Percentiles rank a stretch among this genome's conserved stretches.
These are phyloP conservation scores for Hydnomerulius pinastri DNA, from an alignment of 768 basidiomycete species.

Conservation along the genomic window DNA sequence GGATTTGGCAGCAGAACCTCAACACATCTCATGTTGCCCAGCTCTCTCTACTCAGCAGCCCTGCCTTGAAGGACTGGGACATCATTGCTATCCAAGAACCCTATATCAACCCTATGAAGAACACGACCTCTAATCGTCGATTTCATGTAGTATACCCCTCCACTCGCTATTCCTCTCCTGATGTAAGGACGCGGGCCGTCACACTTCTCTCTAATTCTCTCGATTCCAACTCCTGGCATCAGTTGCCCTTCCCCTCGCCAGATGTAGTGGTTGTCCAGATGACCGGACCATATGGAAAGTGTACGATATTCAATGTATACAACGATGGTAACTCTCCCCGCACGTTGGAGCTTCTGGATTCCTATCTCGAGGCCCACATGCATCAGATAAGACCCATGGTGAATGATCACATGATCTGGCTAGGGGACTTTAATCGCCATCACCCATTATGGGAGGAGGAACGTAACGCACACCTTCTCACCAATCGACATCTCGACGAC, in stretches of 20 bases:
- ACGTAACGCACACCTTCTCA: constrained; percentile 17
- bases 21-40: too few species aligned
- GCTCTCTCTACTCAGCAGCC: background rate
- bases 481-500: background rate
- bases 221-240: background rate
- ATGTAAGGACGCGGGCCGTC: background rate
- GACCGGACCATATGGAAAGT: constrained; percentile 3
- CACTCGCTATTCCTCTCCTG: constrained; percentile 3
- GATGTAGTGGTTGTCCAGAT: constrained; percentile 34
- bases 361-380: constrained; percentile 1
- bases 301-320: constrained; percentile 42
- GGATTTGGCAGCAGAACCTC: too few species aligned
- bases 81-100: constrained; percentile 42
- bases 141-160: constrained; percentile 27
- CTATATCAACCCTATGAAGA: constrained; percentile 24
- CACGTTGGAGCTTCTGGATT: constrained; percentile 11
- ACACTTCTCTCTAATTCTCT: constrained; percentile 6
- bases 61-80: constrained; percentile 17
- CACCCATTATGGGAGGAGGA: constrained; percentile 39
- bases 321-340: constrained; percentile 30
- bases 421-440: constrained; percentile 44
- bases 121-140: constrained; percentile 10
- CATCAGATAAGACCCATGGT: background rate
- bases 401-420: constrained; percentile 25
- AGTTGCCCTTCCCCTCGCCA: constrained; percentile 15